phyloP scores from a whole-genome alignment of 2,329 filamentous ascomycete genomes.

The Fusarium subtropicale region DNA sequence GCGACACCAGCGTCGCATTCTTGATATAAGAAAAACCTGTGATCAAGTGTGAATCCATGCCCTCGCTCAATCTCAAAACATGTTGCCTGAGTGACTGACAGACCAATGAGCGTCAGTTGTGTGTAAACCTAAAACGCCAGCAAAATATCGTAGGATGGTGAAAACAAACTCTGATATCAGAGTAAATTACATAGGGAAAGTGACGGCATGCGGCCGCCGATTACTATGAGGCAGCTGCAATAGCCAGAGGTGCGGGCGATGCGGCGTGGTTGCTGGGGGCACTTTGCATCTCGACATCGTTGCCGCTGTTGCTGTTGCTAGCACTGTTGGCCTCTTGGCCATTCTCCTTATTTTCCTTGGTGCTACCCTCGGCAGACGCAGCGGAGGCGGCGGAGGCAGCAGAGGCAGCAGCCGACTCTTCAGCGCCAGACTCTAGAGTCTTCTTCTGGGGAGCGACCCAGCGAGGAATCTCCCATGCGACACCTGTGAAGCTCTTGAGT shows the following conservation, averaged over 20 bases:
- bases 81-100: constrained; percentile 14
- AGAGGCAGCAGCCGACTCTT: constrained; percentile 60
- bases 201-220: neutral
- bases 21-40: constrained; percentile 7
- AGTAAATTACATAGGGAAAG: constrained; percentile 9
- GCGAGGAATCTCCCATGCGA: constrained; percentile 81
- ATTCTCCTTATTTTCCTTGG: constrained; percentile 75
- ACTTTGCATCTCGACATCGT: constrained; percentile 66
- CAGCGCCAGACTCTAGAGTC: constrained; percentile 58
- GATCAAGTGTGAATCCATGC: constrained; percentile 22
- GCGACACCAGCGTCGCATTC: constrained; percentile 46
- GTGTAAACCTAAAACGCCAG: constrained; percentile 36
- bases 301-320: constrained; percentile 57
- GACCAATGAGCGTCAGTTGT: constrained; percentile 29
- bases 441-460: constrained; percentile 81
- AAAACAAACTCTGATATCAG: constrained; percentile 29
- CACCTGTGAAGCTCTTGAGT: constrained; percentile 93
- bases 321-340: constrained; percentile 62
- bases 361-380: constrained; percentile 64
- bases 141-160: constrained; percentile 25
- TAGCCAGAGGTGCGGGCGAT: constrained; percentile 63
- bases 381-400: constrained; percentile 39
- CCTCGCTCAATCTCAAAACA: constrained; percentile 26
- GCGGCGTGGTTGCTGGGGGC: constrained; percentile 63
- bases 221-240: constrained; percentile 58